Evolutionary conservation across 148 eudicot genomes (phyloP).

Genomic region (Chenopodium quinoa): DNA sequence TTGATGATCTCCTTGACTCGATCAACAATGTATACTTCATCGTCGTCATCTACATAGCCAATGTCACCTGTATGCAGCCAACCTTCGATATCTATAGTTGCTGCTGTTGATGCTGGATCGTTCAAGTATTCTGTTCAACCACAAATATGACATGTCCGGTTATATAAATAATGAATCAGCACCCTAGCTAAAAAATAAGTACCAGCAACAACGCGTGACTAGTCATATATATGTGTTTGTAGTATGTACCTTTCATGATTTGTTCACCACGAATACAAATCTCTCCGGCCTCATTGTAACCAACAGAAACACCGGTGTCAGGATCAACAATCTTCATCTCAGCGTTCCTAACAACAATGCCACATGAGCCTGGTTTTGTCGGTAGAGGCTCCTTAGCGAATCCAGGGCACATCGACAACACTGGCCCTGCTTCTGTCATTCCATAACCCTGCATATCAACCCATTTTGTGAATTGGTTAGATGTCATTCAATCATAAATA

Average conservation of each 20-base stretch:
- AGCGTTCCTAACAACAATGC: conserved; percentile 82
- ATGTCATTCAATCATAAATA: neutral
- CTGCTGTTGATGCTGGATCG: conserved; percentile 67
- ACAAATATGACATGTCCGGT: too few species aligned
- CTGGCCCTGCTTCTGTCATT: conserved; percentile 98
- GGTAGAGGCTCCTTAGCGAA: conserved; percentile 81
- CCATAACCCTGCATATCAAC: conserved; percentile 69
- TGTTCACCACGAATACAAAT: conserved; percentile 92
- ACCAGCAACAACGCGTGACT: too few species aligned
- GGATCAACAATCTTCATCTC: conserved; percentile 86
- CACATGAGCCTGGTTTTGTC: conserved; percentile 85
- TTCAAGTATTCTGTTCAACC: conserved; percentile 62
- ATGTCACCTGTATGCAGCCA: conserved; percentile 94
- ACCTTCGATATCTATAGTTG: conserved; percentile 67
- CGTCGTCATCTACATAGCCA: conserved; percentile 80
- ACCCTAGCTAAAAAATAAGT: neutral
- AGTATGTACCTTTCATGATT: conserved; percentile 78
- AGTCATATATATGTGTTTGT: too few species aligned
- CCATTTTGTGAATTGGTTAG: neutral
- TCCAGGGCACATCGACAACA: conserved; percentile 74
- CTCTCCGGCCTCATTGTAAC: conserved; percentile 72
- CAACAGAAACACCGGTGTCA: conserved; percentile 54
- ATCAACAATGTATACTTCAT: conserved; percentile 82
- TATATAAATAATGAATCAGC: neutral
- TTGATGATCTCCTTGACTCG: conserved; percentile 84